Conservation (phyloP, 1,284 basidiomycete genomes). For the Cutaneotrichosporon sp. region DNA sequence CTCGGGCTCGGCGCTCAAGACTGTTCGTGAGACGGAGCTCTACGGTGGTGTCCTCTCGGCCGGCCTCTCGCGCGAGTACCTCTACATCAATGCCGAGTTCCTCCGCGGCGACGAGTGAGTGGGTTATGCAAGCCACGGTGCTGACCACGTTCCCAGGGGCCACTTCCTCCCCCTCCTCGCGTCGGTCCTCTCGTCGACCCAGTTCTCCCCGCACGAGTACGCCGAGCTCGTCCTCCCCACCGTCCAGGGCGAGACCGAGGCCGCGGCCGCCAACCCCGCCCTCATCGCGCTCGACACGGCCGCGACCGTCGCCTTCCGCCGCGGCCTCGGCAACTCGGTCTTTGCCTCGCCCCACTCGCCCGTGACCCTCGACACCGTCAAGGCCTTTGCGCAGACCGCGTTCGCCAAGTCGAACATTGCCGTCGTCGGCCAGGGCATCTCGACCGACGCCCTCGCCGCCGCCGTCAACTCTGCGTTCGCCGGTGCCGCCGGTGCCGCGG, state of each 20-base stretch:
- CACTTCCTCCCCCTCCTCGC: slow-evolving; percentile 86
- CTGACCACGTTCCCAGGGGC: slow-evolving; percentile 58
- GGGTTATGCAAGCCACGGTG: too few species aligned
- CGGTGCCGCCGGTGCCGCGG: slow-evolving; percentile 43
- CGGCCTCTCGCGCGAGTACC: slow-evolving; percentile 82
- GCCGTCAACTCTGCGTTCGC: slow-evolving; percentile 72
- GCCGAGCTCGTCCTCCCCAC: slow-evolving; percentile 79
- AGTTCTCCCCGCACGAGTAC: slow-evolving; percentile 83
- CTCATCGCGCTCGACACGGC: slow-evolving; percentile 68
- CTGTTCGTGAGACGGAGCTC: slow-evolving; percentile 88
- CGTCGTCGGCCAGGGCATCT: slow-evolving; percentile 82
- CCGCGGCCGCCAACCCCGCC: slow-evolving; percentile 65
- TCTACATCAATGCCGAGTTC: slow-evolving; percentile 92
- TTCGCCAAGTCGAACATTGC: slow-evolving; percentile 79
- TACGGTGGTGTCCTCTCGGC: slow-evolving; percentile 91
- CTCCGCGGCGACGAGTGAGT: slow-evolving; percentile 94
- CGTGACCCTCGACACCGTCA: slow-evolving; percentile 67
- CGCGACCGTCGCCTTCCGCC: slow-evolving; percentile 85
- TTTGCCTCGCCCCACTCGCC: slow-evolving; percentile 71
- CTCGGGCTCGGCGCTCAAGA: slow-evolving; percentile 84
- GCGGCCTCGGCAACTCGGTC: slow-evolving; percentile 82
- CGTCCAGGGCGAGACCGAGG: slow-evolving; percentile 68
- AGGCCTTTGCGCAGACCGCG: slow-evolving; percentile 68
- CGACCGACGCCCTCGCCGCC: slow-evolving; percentile 65
- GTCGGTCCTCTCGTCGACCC: slow-evolving; percentile 76